A percentile compares a stretch with the other conserved stretches of the same genome.
These are phyloP conservation scores for Botrytis sinoallii DNA, from an alignment of 2,329 filamentous ascomycete species.

Conservation along the genomic window DNA sequence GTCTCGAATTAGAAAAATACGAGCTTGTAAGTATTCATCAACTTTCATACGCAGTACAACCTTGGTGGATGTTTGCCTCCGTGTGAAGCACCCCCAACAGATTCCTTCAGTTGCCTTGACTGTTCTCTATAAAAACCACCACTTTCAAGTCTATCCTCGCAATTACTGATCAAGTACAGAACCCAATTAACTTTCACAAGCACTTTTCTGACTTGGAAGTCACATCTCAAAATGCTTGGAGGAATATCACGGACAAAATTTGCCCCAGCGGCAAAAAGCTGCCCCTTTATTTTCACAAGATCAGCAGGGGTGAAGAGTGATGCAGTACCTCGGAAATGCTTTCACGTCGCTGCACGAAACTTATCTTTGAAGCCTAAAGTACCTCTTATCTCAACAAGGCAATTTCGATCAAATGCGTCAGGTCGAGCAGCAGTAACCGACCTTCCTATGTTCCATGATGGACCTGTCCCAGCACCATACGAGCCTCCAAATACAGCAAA, in stretches of 20 bases:
- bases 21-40: slow-evolving; percentile 10
- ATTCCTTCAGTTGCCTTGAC: neutral
- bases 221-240: slow-evolving; percentile 5
- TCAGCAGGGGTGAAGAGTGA: neutral
- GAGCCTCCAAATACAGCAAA: neutral
- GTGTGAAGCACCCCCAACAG: slow-evolving; percentile 7
- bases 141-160: neutral
- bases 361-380: slow-evolving; percentile 5
- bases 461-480: slow-evolving; percentile 9
- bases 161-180: slow-evolving; percentile 1
- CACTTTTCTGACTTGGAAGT: neutral
- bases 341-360: neutral
- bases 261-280: slow-evolving; percentile 5
- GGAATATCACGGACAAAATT: slow-evolving; percentile 3
- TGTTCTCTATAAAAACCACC: slow-evolving; percentile 13
- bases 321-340: slow-evolving; percentile 6
- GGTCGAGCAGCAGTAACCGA: slow-evolving; percentile 14
- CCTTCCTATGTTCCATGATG: slow-evolving; percentile 11
- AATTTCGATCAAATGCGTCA: slow-evolving; percentile 19
- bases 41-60: slow-evolving; percentile 16
- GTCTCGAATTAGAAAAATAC: slow-evolving; percentile 13
- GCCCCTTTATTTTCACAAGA: slow-evolving; percentile 6
- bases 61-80: neutral
- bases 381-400: slow-evolving; percentile 12
- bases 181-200: neutral